Conservation (phyloP, 352 stramenopile species). For the Pythium guiyangense region DNA sequence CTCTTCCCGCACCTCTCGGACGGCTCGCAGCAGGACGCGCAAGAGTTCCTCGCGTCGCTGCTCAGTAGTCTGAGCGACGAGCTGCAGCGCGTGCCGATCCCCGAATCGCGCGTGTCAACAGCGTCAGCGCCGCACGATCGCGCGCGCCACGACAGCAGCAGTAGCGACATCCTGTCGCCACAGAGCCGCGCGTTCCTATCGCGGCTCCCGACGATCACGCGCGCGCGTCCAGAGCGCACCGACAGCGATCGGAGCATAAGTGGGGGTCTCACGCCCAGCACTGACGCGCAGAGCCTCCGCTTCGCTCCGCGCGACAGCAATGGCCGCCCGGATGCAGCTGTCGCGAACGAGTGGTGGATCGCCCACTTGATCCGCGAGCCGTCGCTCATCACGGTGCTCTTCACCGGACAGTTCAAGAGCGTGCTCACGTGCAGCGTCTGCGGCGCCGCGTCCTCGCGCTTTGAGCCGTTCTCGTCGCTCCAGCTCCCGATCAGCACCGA, state of each 20-base stretch:
- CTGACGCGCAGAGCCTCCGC: not conserved
- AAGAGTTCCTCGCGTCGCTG: conserved; percentile 93
- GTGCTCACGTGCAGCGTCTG: conserved; percentile 88
- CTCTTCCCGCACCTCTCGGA: conserved; percentile 89
- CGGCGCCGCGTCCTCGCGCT: conserved; percentile 73
- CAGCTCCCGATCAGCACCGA: conserved; percentile 36
- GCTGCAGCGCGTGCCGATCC: conserved; percentile 55
- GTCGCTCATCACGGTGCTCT: conserved; percentile 94
- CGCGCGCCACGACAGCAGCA: conserved; percentile 4
- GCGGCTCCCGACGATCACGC: conserved; percentile 15
- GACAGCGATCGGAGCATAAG: too few species aligned
- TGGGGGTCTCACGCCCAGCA: not conserved
- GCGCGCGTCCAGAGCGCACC: not conserved
- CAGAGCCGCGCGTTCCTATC: conserved; percentile 24
- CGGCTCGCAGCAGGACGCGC: conserved; percentile 93
- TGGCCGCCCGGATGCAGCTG: conserved; percentile 87
- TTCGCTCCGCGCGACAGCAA: conserved; percentile 86
- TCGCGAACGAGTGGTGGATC: conserved; percentile 97
- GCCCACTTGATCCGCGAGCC: conserved; percentile 93
- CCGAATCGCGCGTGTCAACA: conserved; percentile 20
- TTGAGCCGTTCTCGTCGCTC: conserved; percentile 86
- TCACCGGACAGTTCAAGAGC: conserved; percentile 96
- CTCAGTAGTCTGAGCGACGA: conserved; percentile 93
- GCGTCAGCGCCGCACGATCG: not conserved
- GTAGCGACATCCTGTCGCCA: conserved; percentile 47